Base-by-base conservation (phyloP, 2,329 filamentous ascomycete genomes). In the Sarocladium strictum region DNA sequence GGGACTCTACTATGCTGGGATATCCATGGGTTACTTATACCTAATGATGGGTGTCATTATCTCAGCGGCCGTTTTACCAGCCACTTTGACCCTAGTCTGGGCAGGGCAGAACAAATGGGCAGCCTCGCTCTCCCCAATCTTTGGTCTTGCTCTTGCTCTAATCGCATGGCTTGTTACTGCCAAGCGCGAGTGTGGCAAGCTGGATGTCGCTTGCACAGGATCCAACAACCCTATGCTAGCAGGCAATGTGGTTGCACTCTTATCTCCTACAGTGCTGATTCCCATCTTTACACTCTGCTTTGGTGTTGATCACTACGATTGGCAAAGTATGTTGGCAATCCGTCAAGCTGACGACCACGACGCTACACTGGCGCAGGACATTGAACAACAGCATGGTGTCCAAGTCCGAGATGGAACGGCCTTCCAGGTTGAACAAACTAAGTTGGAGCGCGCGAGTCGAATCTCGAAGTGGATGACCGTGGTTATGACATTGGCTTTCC, bases 31-130 rank as follows among this genome's bases (percentile, higher is more conserved):
- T 12, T 92, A 90, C 23, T 76, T 93, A 3, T 93, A 93, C 65
- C 75, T 94, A 7, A 80, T 94, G 63, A 94, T 94, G 88, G 90
- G 90, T 14, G 86, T 89, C 53, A 89, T 94, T 62, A 91, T 94
- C 63, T 89, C 85, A 1, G 81, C 86, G 0, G 89, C 88, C 2
- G 88, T 93, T 3, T 77, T 95, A 14, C 90, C 90, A 0, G 87
- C 88, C 0, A 85, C 87, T 0, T 74, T 94, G 58, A 87, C 89
- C 0, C 78, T 95, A 0, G 76, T 90, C 59, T 95, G 89, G 88
- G 80, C 80, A 53, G 81, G 84, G 2, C 89, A 93, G 67, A 88
- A 86, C 60, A 81, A 80, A 72, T 78, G 79, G 60, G 85, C 86
- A 1, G 86, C 85, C 0, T 81, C 81, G 3, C 72, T 83, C n/a